phyloP scores from a whole-genome alignment of 805 yeast species.

The Teunomyces cretensis region DNA sequence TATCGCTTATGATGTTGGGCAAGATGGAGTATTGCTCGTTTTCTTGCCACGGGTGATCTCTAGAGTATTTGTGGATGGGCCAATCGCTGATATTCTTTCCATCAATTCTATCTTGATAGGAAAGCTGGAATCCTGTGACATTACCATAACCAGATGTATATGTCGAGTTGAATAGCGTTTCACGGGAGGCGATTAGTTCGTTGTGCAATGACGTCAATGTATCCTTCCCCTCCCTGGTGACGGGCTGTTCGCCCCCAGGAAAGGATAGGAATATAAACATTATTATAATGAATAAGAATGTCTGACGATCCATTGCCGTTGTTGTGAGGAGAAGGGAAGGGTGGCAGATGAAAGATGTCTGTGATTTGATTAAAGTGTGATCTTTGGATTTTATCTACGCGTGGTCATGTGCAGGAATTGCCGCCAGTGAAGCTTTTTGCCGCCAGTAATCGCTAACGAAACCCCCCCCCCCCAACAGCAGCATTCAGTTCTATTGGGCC shows the following conservation, averaged over 20 bases:
- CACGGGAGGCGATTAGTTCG: conserved; percentile 16
- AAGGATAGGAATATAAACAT: conserved; percentile 34
- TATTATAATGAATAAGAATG: conserved; percentile 33
- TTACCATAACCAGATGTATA: conserved; percentile 62
- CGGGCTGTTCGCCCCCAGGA: conserved; percentile 31
- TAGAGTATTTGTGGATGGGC: conserved; percentile 51
- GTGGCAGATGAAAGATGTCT: not conserved
- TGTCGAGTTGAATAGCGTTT: conserved; percentile 36
- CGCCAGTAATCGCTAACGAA: too few relatives aligned
- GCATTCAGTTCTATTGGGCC: too few relatives aligned
- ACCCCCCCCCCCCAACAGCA: too few relatives aligned
- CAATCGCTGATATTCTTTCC: conserved; percentile 50
- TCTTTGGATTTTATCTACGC: too few relatives aligned
- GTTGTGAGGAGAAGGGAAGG: not conserved
- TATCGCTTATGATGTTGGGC: conserved; percentile 54
- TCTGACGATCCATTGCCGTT: conserved; percentile 29
- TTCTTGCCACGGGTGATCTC: conserved; percentile 46
- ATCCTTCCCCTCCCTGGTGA: conserved; percentile 22
- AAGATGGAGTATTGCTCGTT: conserved; percentile 55
- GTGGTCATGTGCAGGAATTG: not conserved
- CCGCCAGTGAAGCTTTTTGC: too few relatives aligned
- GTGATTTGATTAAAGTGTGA: too few relatives aligned
- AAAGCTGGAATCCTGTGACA: conserved; percentile 67
- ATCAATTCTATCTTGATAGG: conserved; percentile 57
- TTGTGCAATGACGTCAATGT: conserved; percentile 25